Evolutionary conservation across 495 filamentous ascomycete genomes (phyloP).

Genomic region (Aspergillus cavernicola): DNA sequence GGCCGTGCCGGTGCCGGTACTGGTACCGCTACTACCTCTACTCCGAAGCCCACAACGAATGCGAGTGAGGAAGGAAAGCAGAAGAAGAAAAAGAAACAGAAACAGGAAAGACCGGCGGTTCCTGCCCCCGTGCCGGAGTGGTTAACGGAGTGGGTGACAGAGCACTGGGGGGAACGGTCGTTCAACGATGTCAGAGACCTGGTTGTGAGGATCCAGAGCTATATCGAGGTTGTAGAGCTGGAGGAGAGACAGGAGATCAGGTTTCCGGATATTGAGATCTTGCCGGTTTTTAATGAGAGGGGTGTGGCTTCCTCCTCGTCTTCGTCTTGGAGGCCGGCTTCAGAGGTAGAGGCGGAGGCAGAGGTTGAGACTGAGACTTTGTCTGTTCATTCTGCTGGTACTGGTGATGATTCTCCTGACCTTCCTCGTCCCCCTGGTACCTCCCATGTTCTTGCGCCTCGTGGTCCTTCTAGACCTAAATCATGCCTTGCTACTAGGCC

Average conservation of each 20-base stretch:
- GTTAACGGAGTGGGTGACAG: constrained; percentile 33
- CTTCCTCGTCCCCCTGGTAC: too few species aligned
- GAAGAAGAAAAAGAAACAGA: neutral
- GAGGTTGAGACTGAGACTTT: too few species aligned
- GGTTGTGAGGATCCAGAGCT: constrained; percentile 11
- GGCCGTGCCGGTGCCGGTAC: too few species aligned
- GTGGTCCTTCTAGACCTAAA: too few species aligned
- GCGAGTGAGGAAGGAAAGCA: too few species aligned
- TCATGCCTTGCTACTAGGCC: neutral
- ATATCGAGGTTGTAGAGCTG: constrained; percentile 9
- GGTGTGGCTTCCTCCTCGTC: neutral
- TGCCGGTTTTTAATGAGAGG: constrained; percentile 50
- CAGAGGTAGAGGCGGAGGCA: too few species aligned
- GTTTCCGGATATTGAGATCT: constrained; percentile 67
- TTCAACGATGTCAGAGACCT: constrained; percentile 30
- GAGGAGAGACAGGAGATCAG: constrained; percentile 7
- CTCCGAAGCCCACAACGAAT: too few species aligned
- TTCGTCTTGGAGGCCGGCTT: neutral
- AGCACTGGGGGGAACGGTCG: constrained; percentile 25
- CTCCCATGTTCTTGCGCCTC: too few species aligned
- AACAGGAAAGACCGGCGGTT: constrained; percentile 15
- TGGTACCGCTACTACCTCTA: too few species aligned
- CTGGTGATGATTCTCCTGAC: too few species aligned
- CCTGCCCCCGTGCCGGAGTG: constrained; percentile 32
- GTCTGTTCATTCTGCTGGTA: too few species aligned